phyloP scores from a whole-genome alignment of 495 filamentous ascomycete species.

The Neurospora discreta region DNA sequence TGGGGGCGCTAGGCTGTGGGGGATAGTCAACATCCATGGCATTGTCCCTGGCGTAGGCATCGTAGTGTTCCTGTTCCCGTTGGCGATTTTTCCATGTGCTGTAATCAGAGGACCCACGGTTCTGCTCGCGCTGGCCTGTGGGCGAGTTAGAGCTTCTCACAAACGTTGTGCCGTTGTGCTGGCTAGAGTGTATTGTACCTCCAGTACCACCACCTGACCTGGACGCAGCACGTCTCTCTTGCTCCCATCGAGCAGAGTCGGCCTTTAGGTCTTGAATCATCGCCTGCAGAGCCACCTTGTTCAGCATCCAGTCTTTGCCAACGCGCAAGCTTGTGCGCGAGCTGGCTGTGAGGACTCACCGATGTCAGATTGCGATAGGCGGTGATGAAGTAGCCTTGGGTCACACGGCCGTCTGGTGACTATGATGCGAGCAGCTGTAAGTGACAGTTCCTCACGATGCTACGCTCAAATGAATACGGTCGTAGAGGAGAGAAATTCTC shows the following conservation, averaged over 20 bases:
- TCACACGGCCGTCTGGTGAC: constrained; percentile 44
- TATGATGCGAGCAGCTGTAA: constrained; percentile 7
- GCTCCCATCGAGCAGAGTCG: constrained; percentile 73
- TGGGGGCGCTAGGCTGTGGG: constrained; percentile 2
- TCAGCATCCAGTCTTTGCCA: neutral
- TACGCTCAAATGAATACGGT: constrained; percentile 3
- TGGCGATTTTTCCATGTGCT: constrained; percentile 21
- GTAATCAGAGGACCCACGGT: constrained; percentile 20
- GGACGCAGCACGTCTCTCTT: constrained; percentile 46
- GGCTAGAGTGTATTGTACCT: constrained; percentile 47
- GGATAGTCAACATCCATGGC: constrained; percentile 23
- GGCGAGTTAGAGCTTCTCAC: constrained; percentile 48
- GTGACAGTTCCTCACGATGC: neutral
- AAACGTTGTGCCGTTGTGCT: constrained; percentile 36
- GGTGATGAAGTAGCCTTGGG: constrained; percentile 71
- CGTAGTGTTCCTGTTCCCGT: constrained; percentile 10
- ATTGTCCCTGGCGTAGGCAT: constrained; percentile 7
- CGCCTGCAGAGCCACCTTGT: constrained; percentile 39
- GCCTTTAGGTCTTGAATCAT: constrained; percentile 81
- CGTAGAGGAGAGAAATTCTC: constrained; percentile 2
- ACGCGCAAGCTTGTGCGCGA: constrained; percentile 7
- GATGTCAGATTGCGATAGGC: constrained; percentile 80
- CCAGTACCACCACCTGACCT: constrained; percentile 35
- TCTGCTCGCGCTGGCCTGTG: constrained; percentile 30
- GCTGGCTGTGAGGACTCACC: constrained; percentile 42